A percentile compares a stretch with the other conserved stretches of the same genome.
phyloP scores from a whole-genome alignment of 345 rosid species.

The Populus ilicifolia region DNA sequence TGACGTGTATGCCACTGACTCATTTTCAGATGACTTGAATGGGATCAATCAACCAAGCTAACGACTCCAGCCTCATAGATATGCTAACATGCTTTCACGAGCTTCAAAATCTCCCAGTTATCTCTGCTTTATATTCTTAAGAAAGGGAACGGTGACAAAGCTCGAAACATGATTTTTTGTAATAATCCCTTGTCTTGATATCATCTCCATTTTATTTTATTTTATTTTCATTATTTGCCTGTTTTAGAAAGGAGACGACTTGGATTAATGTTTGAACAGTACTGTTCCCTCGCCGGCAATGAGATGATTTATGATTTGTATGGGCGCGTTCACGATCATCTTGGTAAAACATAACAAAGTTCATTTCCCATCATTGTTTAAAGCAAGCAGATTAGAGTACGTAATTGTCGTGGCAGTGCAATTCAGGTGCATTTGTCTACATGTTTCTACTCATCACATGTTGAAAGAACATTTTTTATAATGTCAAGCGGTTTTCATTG shows the following conservation, averaged over 20 bases:
- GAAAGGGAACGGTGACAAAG: constrained; percentile 9
- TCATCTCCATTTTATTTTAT: neutral
- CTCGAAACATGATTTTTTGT: constrained; percentile 9
- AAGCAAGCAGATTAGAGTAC: neutral
- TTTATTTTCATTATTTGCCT: constrained; percentile 24
- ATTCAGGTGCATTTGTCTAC: neutral
- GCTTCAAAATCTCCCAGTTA: neutral
- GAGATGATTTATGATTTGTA: constrained; percentile 24
- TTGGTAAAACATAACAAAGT: neutral
- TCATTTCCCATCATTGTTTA: neutral
- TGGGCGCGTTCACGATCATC: neutral
- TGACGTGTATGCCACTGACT: constrained; percentile 38
- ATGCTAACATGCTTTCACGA: constrained; percentile 20
- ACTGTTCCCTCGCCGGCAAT: constrained; percentile 18
- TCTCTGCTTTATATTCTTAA: constrained; percentile 3
- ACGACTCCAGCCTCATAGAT: neutral
- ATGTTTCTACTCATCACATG: neutral
- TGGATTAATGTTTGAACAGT: constrained; percentile 16
- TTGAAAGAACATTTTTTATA: neutral
- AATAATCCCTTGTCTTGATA: constrained; percentile 4
- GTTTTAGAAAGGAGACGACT: constrained; percentile 10
- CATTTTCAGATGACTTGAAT: constrained; percentile 43
- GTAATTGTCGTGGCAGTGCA: neutral
- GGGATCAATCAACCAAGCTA: constrained; percentile 34
- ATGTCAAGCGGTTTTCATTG: neutral